Conservation (phyloP, 306 rosid genomes). For the Potentilla sterilis region DNA sequence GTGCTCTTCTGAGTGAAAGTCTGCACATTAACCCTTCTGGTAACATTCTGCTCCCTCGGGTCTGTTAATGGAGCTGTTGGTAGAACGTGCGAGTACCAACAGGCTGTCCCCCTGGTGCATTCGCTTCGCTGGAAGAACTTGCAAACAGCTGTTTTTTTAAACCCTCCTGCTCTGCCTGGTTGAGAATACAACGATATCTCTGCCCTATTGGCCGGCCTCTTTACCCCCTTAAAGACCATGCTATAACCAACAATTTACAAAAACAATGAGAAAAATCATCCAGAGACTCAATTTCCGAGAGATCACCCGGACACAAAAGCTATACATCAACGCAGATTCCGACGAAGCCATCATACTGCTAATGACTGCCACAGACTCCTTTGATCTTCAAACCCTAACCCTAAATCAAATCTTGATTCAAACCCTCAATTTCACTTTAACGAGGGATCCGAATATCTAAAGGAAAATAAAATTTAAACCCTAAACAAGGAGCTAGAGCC, state of each 20-base stretch:
- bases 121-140: neutral
- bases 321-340: no score
- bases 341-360: no score
- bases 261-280: neutral
- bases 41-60: no score
- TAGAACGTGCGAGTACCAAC: neutral
- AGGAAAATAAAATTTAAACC: neutral
- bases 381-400: neutral
- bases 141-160: slow-evolving; percentile 4
- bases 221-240: slow-evolving; percentile 3
- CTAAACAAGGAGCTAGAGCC: slow-evolving; percentile 2
- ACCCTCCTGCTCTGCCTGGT: neutral
- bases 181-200: neutral
- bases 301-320: no score
- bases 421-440: neutral
- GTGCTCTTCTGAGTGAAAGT: neutral
- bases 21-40: neutral
- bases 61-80: neutral
- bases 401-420: neutral
- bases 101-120: neutral
- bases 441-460: neutral
- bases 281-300: no score
- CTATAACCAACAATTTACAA: slow-evolving; percentile 4
- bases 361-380: neutral
- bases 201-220: neutral